Conservation (phyloP, 257 asterid species). For the Ilex asprella region DNA sequence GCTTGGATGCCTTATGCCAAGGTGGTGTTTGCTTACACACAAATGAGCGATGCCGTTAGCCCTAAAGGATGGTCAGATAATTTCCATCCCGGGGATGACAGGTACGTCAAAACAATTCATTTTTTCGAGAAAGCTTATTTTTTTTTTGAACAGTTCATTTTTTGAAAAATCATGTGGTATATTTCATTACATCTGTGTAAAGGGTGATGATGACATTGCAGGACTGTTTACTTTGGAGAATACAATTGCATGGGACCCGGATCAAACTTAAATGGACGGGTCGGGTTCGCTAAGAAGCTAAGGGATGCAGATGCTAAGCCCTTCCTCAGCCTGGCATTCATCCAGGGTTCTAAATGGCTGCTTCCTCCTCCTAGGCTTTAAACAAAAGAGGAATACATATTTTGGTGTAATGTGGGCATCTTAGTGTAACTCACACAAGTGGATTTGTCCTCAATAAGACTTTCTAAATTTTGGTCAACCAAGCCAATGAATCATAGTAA, state of each 20-base stretch:
- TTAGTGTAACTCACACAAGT: too few species aligned
- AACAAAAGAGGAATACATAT: neutral
- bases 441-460: too few species aligned
- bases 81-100: constrained; percentile 5
- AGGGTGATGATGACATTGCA: constrained; percentile 8
- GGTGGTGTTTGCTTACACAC: constrained; percentile 37
- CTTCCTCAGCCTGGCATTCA: constrained; percentile 37
- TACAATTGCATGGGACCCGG: constrained; percentile 46
- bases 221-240: constrained; percentile 61
- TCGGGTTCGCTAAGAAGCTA: constrained; percentile 33
- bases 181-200: neutral
- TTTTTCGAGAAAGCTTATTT: too few species aligned
- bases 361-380: constrained; percentile 39
- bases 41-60: constrained; percentile 33
- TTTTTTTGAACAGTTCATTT: too few species aligned
- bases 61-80: constrained; percentile 57
- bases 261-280: constrained; percentile 21
- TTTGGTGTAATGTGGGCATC: too few species aligned
- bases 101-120: constrained; percentile 15
- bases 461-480: too few species aligned
- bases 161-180: too few species aligned
- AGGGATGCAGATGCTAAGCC: constrained; percentile 26
- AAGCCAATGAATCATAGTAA: too few species aligned
- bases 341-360: constrained; percentile 63
- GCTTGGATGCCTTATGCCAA: constrained; percentile 42